Evolutionary conservation across 2,329 filamentous ascomycete genomes (phyloP), one percentile per base, ranked within the genome.

Genomic region (Aspergillus persii): DNA sequence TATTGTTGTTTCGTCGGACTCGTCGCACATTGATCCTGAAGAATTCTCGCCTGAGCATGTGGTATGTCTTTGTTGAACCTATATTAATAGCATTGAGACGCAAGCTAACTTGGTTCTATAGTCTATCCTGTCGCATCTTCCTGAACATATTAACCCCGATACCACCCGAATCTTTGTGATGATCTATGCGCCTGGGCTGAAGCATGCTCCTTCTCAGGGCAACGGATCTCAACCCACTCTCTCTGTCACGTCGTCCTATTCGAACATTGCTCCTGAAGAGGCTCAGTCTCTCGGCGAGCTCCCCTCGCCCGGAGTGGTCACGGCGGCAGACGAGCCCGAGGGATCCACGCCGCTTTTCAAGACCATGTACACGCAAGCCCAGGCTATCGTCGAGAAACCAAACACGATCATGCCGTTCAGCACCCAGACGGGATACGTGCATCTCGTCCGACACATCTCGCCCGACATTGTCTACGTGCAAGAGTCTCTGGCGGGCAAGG

Each of bases 91-190:
- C 26, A 31, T 26, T 33, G 29, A 26, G 8, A 6, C 49, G 18
- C 18, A 52, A 63, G 56, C 63, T 65, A 48, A 66, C 51, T 18
- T 41, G 54, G 11, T 26, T 39, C 9, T 5, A 47, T 61, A 93
- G 90, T 92, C 90, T 30, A 90, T 98, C 66, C 83, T 98, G 58
- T 96, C 93, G 48, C 90, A 96, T 74, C 90, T 98, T 53, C 91
- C 92, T 41, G 85, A 88, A 63, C 85, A 89, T 60, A 87, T 89
- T 65, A 87, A 96, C 73, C 85, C 89, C 63, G 85, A 86, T 50
- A 86, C 82, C 62, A 86, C 89, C 64, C 90, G 91, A 71, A 82
- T 97, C 27, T 96, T 96, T 69, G 84, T 98, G 59, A 83, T 98
- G 65, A 94, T 98, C 71, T 96, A 96, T 76, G 87, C 91, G 2